These are phyloP conservation scores for Bonia amplexicaulis DNA, from an alignment of 176 grass and related monocot genomes.

Conservation along the genomic window DNA sequence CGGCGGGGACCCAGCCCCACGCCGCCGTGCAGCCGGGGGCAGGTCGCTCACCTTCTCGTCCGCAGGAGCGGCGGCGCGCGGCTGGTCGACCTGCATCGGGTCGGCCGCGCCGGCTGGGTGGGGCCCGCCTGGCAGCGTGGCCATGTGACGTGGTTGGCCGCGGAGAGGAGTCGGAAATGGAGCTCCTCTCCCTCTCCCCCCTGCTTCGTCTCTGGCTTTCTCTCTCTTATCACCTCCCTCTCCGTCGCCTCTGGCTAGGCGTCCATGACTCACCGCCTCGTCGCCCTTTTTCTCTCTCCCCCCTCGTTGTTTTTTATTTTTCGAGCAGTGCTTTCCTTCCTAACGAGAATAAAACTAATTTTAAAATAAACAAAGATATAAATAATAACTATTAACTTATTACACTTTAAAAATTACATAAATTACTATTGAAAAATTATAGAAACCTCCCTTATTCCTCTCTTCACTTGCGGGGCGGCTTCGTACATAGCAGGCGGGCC, in stretches of 20 bases:
- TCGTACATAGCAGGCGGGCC: not conserved
- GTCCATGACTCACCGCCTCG: not conserved
- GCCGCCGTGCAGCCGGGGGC: not conserved
- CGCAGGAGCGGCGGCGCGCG: not conserved
- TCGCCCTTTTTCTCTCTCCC: not conserved
- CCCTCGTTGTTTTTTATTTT: slow-evolving; percentile 6
- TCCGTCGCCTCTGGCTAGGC: not conserved
- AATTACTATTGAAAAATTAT: too few species aligned
- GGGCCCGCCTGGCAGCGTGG: slow-evolving; percentile 33
- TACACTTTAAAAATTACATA: too few species aligned
- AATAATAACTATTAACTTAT: too few species aligned
- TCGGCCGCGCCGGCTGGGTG: slow-evolving; percentile 33
- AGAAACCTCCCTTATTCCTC: too few species aligned
- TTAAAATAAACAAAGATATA: too few species aligned
- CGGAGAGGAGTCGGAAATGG: not conserved
- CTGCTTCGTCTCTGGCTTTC: not conserved
- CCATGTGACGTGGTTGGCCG: slow-evolving; percentile 24
- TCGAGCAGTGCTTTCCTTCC: too few species aligned
- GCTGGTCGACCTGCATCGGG: slow-evolving; percentile 53
- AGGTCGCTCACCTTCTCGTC: slow-evolving; percentile 43
- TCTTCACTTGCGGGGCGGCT: not conserved
- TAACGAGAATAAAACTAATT: too few species aligned
- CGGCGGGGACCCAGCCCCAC: not conserved
- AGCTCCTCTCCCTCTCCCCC: not conserved
- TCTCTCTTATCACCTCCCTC: not conserved